Conservation (phyloP, 2,329 filamentous ascomycete genomes). For the Fusarium nodosum region DNA sequence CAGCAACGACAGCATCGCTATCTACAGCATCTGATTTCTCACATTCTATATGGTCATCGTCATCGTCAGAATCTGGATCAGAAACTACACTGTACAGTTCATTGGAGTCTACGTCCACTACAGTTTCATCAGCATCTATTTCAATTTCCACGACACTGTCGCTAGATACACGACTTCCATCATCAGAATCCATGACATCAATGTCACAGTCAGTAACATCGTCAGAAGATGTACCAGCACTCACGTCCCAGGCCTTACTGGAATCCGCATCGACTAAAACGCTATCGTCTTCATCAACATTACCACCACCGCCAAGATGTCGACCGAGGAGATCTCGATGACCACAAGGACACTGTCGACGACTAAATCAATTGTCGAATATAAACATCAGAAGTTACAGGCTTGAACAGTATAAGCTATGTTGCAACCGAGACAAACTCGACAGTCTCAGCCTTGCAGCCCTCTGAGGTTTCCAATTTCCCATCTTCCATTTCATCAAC, state of each 20-base stretch:
- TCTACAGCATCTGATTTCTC: background rate
- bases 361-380: no score
- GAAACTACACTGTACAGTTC: background rate
- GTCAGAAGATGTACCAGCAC: fast-evolving
- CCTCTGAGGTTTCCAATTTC: no score
- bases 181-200: background rate
- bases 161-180: background rate
- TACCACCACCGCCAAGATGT: background rate
- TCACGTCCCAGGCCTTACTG: fast-evolving
- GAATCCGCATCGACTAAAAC: background rate
- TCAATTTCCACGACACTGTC: background rate
- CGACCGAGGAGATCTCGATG: background rate
- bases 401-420: no score
- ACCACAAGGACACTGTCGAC: no score
- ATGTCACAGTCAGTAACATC: no score
- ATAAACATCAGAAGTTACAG: no score
- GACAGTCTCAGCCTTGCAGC: no score
- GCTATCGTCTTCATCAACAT: fast-evolving
- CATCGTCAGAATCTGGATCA: background rate
- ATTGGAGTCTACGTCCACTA: background rate
- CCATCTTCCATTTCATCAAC: no score
- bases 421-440: no score
- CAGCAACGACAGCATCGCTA: background rate
- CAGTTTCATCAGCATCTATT: fast-evolving
- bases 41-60: no score